phyloP scores from a whole-genome alignment of 805 yeast species.

The Metschnikowia matae region DNA sequence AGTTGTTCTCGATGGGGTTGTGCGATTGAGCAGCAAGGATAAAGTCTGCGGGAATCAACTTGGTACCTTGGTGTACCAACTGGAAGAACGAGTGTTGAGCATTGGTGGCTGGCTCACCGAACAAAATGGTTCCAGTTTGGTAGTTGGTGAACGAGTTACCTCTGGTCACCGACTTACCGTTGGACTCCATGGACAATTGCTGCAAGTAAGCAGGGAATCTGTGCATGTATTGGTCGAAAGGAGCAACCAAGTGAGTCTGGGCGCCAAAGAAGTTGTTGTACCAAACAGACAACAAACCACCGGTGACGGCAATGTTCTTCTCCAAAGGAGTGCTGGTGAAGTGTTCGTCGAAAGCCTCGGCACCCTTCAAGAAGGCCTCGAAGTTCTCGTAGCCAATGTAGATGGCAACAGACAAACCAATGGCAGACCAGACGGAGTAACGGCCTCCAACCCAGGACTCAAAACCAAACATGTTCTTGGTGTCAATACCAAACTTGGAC shows the following conservation, averaged over 20 bases:
- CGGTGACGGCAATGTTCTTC: constrained; percentile 87
- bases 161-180: constrained; percentile 96
- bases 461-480: constrained; percentile 97
- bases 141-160: constrained; percentile 87
- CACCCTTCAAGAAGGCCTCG: constrained; percentile 90
- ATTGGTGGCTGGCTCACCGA: constrained; percentile 98
- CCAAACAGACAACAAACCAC: constrained; percentile 95
- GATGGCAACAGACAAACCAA: constrained; percentile 91
- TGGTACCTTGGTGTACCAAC: constrained; percentile 98
- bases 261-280: constrained; percentile 98
- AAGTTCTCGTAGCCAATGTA: constrained; percentile 96
- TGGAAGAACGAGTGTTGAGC: constrained; percentile 99
- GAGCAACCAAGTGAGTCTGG: constrained; percentile 97
- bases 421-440: constrained; percentile 99
- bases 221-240: constrained; percentile 97
- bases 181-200: constrained; percentile 98
- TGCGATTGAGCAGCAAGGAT: constrained; percentile 96
- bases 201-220: constrained; percentile 99
- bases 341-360: constrained; percentile 94
- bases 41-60: constrained; percentile 94
- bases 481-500: constrained; percentile 92
- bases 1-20: constrained; percentile 91
- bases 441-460: constrained; percentile 99
- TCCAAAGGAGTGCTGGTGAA: constrained; percentile 80
- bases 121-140: constrained; percentile 92